Evolutionary conservation across 345 rosid species (phyloP), one percentile per base, ranked within the genome.

Genomic region (Salix dunnii): DNA sequence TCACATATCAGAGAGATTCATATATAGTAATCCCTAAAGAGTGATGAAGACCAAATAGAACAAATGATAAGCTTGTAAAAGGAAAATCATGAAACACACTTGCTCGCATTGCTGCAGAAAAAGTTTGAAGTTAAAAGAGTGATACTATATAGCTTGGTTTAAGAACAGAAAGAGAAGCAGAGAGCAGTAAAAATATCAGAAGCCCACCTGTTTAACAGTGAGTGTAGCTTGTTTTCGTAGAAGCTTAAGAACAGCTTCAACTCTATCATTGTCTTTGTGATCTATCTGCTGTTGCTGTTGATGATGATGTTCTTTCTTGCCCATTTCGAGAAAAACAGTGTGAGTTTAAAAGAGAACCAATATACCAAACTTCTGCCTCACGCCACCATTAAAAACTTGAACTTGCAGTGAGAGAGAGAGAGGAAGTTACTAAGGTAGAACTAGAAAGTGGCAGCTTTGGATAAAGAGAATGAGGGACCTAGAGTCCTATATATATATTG

Each of bases 141-240:
- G 61, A 55, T 7, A 55, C 3, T 46, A 13, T 14, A 21, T n/a
- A 2, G 4, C 61, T 55, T 55, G 60, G 25, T 53, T 53, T 53
- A 7, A 33, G 42, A 7, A 14, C 16, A n/a, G 36, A 23, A 53
- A 70, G 4, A 3, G 16, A 48, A 42, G n/a, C n/a, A n/a, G 10
- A 33, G 27, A 30, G 72, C 58, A 46, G 14, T 12, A 9, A 23
- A 55, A 23, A 70, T 31, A 27, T 31, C 8, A 35, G 11, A 70
- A 67, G 33, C 78, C 16, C 42, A 92, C 99, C 90, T 96, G 99
- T 75, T 92, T 96, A 10, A 84, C 85, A 46, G 98, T 85, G 77
- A 96, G 90, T 46, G 94, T 87, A 74, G 90, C 70, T 78, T 96
- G 97, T 85, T 90, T 92, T 60, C 88, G 78, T 25, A 93, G 83